Base-by-base conservation (phyloP, 1,284 basidiomycete genomes). In the Microbotryomycetes sp. region DNA sequence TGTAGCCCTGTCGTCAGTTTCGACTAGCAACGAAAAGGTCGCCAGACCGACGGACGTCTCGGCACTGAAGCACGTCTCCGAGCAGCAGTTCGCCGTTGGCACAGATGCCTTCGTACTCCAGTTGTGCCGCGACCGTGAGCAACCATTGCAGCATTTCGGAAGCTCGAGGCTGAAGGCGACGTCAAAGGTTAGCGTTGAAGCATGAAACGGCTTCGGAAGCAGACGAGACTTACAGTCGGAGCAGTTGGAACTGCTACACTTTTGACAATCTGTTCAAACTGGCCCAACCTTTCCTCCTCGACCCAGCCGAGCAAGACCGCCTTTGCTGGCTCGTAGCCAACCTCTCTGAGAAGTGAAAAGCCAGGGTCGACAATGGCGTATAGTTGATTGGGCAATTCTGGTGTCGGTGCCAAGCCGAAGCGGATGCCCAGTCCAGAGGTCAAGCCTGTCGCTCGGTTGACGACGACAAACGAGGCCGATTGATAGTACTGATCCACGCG, bases 301-400 rank as follows among this genome's bases (percentile, higher is more conserved):
- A 68, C 64, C 66, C 66, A 68, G 9, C 66, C 66, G 16, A 68
- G 56, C 41, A 64, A 45, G 16, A 68, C 56, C 18, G 66, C 66
- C 21, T 59, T 61, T 15, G 21, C 2, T 6, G 59, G 35, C n/a
- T 68, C 64, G 61, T 57, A 64, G 2, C 54, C 54, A 23, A 48
- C 26, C 30, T 68, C 66, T 15, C 66, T 58, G 1, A 58, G 28
- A 6, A 68, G 50, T 28, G 45, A 57, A 58, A 68, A 68, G 1
- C 66, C 64, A 13, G 66, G 64, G 47, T 68, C 64, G 18, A 54
- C 55, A 0, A 47, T 41, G 6, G 56, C 15, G 4, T n/a, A 15
- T 27, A 68, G 55, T 3, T 46, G 7, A 4, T 49, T 3, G 0
- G 62, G 59, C 13, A n/a, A n/a, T 7, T 31, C 30, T 1, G 64